Evolutionary conservation across 108 stramenopile genomes (phyloP).

Genomic region (Conticribra weissflogii): DNA sequence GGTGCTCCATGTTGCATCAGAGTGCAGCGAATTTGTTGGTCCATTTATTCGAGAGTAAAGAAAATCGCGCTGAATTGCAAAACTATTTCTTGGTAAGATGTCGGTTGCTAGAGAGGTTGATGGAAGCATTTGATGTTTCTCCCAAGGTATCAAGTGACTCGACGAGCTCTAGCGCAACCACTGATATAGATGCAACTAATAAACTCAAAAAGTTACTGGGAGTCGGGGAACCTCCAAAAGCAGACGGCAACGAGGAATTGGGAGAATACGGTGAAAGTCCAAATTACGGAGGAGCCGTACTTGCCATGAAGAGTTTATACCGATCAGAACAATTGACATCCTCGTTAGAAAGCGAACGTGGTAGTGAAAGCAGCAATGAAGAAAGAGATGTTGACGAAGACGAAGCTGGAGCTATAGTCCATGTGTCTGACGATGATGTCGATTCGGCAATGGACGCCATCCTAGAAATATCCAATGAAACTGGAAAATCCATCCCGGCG

Average conservation of each 20-base stretch:
- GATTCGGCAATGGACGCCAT: constrained; percentile 63
- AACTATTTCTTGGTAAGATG: constrained; percentile 81
- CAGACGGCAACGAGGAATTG: background rate
- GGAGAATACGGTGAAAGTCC: constrained; percentile 1
- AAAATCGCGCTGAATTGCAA: constrained; percentile 76
- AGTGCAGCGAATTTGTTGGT: constrained; percentile 92
- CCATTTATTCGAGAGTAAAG: constrained; percentile 87
- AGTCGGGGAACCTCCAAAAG: background rate
- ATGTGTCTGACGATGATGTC: constrained; percentile 77
- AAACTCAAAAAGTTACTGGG: background rate
- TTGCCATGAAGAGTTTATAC: constrained; percentile 28
- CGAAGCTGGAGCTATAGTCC: constrained; percentile 36
- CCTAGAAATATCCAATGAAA: background rate
- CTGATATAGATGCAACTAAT: background rate
- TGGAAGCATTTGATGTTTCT: constrained; percentile 75
- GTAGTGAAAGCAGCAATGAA: constrained; percentile 21
- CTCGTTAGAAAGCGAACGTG: constrained; percentile 44
- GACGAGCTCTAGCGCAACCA: background rate
- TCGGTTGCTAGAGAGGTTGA: constrained; percentile 80
- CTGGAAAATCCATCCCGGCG: background rate
- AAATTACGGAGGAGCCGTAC: constrained; percentile 7
- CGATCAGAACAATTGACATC: constrained; percentile 14
- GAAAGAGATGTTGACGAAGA: constrained; percentile 16
- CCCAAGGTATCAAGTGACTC: background rate
- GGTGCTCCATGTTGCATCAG: constrained; percentile 95